These are phyloP conservation scores for Globisporangium yorkense DNA, from an alignment of 352 stramenopile species.

Conservation along the genomic window DNA sequence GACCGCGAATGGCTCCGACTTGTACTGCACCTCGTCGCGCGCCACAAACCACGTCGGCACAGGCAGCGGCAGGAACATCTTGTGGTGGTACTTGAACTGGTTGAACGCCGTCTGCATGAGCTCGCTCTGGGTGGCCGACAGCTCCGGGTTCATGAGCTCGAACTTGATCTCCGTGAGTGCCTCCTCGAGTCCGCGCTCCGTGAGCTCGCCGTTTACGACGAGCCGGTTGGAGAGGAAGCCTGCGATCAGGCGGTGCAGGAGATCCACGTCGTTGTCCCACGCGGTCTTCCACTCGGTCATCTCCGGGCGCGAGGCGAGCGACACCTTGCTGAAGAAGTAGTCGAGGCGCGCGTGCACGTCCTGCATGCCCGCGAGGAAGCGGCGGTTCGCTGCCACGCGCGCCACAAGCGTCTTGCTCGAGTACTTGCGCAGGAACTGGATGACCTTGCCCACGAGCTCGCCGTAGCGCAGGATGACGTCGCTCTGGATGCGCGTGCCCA, in stretches of 20 bases:
- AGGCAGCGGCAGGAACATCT: constrained; percentile 1
- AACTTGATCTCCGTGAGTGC: constrained; percentile 18
- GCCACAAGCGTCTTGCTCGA: constrained; percentile 8
- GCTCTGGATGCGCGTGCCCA: constrained; percentile 8
- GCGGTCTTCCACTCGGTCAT: constrained; percentile 10
- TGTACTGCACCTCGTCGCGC: constrained; percentile 10
- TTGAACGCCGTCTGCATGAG: constrained; percentile 14
- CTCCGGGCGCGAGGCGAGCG: constrained; percentile 4
- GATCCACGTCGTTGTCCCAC: constrained; percentile 13
- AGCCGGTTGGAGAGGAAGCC: constrained; percentile 10
- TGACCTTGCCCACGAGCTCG: constrained; percentile 5
- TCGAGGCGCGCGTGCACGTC: constrained; percentile 3
- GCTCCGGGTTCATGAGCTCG: constrained; percentile 2
- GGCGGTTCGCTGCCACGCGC: constrained; percentile 3
- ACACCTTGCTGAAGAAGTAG: constrained; percentile 6
- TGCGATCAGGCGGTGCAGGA: constrained; percentile 6
- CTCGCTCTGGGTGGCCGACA: constrained; percentile 3
- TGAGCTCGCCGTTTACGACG: constrained; percentile 7
- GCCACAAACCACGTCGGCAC: constrained; percentile 18
- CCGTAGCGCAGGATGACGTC: constrained; percentile 9
- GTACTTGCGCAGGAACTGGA: constrained; percentile 3
- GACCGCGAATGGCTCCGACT: constrained; percentile 5
- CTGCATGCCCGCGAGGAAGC: not conserved
- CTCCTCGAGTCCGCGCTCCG: constrained; percentile 10
- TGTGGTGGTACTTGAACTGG: constrained; percentile 4